Conservation (phyloP, 2,329 filamentous ascomycete genomes). For the Neocucurbitaria cava region DNA sequence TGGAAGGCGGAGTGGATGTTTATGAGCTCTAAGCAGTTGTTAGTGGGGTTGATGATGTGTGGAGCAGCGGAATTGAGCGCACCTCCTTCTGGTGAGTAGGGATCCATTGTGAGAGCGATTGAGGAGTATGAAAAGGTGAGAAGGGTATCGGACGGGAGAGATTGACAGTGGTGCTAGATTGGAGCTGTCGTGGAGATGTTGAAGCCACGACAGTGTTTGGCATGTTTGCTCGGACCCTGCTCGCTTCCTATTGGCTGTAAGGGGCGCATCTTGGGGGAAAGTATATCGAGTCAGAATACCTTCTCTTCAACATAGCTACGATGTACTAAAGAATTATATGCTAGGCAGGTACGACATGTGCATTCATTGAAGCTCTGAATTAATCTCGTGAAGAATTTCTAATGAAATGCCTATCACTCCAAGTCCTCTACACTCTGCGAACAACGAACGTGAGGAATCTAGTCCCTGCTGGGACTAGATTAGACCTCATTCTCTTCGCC, state of each 20-base stretch:
- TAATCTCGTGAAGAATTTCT: background rate
- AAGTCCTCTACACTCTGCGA: constrained; percentile 22
- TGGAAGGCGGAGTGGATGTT: constrained; percentile 72
- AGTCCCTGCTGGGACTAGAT: constrained; percentile 31
- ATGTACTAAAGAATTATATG: background rate
- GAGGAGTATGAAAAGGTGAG: background rate
- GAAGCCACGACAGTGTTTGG: constrained; percentile 45
- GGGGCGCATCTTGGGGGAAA: background rate
- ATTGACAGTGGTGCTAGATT: constrained; percentile 12
- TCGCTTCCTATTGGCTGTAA: constrained; percentile 28
- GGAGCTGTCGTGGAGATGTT: constrained; percentile 23
- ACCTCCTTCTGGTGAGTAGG: constrained; percentile 70
- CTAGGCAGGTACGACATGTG: background rate
- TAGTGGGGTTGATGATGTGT: constrained; percentile 13
- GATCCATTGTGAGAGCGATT: constrained; percentile 53
- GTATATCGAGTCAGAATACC: background rate
- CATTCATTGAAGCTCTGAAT: background rate
- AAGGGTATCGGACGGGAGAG: constrained; percentile 1
- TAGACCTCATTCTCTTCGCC: constrained; percentile 22
- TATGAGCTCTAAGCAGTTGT: constrained; percentile 62
- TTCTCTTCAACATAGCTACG: background rate
- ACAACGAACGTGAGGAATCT: constrained; percentile 37
- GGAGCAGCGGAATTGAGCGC: constrained; percentile 22
- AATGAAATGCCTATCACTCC: background rate
- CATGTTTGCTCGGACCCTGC: constrained; percentile 34